phyloP scores from a whole-genome alignment of 2,329 filamentous ascomycete genomes.

The Cryphonectria japonica region DNA sequence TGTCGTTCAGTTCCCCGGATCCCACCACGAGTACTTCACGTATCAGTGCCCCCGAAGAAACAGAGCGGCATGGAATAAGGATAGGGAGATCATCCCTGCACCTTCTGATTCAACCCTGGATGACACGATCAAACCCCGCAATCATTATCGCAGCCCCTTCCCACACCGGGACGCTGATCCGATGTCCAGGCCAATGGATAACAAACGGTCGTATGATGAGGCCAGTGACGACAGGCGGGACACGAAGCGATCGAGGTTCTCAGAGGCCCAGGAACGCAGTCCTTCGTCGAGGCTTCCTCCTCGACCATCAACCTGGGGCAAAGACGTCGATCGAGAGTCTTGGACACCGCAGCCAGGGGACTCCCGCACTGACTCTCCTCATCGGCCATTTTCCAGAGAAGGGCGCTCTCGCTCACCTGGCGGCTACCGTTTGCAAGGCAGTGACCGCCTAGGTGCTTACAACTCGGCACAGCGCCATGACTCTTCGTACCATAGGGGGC shows the following conservation, averaged over 20 bases:
- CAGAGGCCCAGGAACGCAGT: conserved; percentile 16
- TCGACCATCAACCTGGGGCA: conserved; percentile 16
- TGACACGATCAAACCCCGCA: conserved; percentile 17
- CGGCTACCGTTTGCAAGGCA: conserved; percentile 19
- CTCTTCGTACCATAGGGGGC: conserved; percentile 27
- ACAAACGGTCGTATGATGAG: conserved; percentile 18
- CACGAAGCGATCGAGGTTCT: conserved; percentile 17
- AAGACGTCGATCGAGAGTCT: conserved; percentile 8
- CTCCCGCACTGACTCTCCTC: conserved; percentile 13
- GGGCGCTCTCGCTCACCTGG: conserved; percentile 22
- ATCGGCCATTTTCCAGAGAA: conserved; percentile 22
- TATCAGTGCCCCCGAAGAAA: conserved; percentile 30
- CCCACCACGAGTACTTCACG: conserved; percentile 34
- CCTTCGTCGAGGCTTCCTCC: conserved; percentile 19
- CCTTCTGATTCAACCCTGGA: conserved; percentile 21
- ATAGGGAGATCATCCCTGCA: conserved; percentile 18
- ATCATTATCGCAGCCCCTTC: neutral
- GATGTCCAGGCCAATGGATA: neutral
- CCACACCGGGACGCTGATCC: neutral
- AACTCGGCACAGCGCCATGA: conserved; percentile 28
- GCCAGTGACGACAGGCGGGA: conserved; percentile 14
- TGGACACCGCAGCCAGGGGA: conserved; percentile 24
- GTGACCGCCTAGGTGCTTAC: conserved; percentile 16
- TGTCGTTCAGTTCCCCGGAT: conserved; percentile 32
- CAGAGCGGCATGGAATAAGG: conserved; percentile 12